Evolutionary conservation across 1,139 yeast species (phyloP), one percentile per base, ranked within the genome.

Genomic region (Hyphopichia burtonii): DNA sequence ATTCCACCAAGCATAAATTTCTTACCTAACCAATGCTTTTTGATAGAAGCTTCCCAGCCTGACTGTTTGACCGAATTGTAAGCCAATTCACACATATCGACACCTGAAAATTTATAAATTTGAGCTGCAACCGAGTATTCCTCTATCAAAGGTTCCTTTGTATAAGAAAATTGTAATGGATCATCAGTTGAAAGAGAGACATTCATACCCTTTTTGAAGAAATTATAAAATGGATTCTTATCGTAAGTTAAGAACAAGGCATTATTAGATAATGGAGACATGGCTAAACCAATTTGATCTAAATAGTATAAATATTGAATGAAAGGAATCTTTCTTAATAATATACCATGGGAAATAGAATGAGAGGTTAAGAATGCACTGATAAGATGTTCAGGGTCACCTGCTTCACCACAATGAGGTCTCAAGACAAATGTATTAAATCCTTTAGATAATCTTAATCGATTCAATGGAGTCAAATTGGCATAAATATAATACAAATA

Each of bases 371-470:
- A 68, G 57, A 86, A 94, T 1, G 99, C 94, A 43, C 93, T 78
- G 36, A 91, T 89, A 59, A 94, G 75, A 67, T 94, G 99, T 56
- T 91, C 98, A 1, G 99, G 97, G 56, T 94, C 98, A 42, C 99
- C 99, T 5, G 99, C 99, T 65, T 94, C 99, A 50, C 99, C 99
- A 55, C 96, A 88, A 62, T 94, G 99, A 2, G 99, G 99, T 56
- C 99, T 80, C 53, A 94, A 71, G 16, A 89, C 95, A 65, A 94
- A 84, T 0, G 98, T 91, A 59, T 88, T 91, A 65, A 79, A 86
- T 0, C 87, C 85, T 42, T 90, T 74, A 47, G 70, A 74, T 34
- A 74, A 67, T 65, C 99, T 80, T 78, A 93, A 83, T 49, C 83
- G 81, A 61, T 94, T 94, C 63, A 94, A 76, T 4, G 95, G 79